phyloP scores from a whole-genome alignment of 192 early-diverging fungal genomes.

The Linderina pennispora region DNA sequence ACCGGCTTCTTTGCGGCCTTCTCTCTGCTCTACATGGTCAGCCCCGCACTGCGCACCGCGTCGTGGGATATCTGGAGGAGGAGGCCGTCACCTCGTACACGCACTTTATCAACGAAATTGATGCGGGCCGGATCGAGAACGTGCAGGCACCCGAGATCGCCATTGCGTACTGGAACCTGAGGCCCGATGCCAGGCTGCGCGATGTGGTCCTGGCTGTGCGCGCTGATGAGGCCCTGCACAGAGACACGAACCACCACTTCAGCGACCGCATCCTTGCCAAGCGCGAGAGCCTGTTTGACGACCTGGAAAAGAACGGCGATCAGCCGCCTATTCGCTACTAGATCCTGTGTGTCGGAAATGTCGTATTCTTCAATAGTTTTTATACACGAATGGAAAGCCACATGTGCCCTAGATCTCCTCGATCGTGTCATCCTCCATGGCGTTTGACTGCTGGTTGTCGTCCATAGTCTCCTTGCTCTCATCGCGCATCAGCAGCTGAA shows the following conservation, averaged over 20 bases:
- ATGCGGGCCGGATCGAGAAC: conserved; percentile 64
- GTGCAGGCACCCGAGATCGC: conserved; percentile 78
- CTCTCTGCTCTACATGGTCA: conserved; percentile 78
- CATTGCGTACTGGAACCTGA: conserved; percentile 78
- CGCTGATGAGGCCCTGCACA: conserved; percentile 83
- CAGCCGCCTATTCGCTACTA: conserved; percentile 33
- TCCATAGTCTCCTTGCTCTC: conserved; percentile 48
- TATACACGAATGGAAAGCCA: too few species aligned
- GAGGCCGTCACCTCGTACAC: conserved; percentile 89
- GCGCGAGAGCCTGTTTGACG: conserved; percentile 49
- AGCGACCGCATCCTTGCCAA: conserved; percentile 56
- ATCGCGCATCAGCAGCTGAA: conserved; percentile 82
- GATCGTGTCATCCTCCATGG: conserved; percentile 10
- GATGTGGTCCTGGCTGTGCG: conserved; percentile 86
- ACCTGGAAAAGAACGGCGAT: conserved; percentile 21
- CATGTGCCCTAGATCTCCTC: conserved; percentile 37
- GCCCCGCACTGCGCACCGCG: conserved; percentile 79
- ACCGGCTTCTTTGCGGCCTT: conserved; percentile 89
- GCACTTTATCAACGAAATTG: conserved; percentile 79
- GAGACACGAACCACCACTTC: conserved; percentile 88
- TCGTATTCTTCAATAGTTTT: too few species aligned
- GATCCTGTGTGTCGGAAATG: too few species aligned
- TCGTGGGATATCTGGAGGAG: conserved; percentile 93
- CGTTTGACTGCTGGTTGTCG: conserved; percentile 16
- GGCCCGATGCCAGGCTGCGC: conserved; percentile 57